Evolutionary conservation across 208 protist species (phyloP).

Genomic region (Leishmania amazonensis): DNA sequence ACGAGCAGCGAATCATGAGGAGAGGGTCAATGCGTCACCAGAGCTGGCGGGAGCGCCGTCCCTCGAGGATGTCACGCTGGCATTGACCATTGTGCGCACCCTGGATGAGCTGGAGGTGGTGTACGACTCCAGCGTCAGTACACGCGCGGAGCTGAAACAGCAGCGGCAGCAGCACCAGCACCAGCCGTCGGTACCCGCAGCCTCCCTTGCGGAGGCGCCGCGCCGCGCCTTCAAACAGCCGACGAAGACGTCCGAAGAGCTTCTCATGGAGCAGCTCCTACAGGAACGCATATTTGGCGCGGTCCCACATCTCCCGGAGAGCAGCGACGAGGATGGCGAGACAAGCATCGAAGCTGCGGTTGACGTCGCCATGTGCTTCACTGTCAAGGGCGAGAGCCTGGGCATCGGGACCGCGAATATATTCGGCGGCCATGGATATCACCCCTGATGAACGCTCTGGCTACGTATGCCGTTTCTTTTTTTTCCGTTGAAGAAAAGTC

Average conservation of each 20-base stretch:
- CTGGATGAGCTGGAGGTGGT: conserved; percentile 74
- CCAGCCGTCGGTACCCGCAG: background rate
- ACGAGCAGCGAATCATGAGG: background rate
- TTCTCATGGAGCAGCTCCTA: conserved; percentile 64
- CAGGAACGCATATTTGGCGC: conserved; percentile 55
- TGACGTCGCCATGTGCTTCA: conserved; percentile 87
- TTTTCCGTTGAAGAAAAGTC: background rate
- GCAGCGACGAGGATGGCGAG: conserved; percentile 24
- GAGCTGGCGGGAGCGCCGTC: background rate
- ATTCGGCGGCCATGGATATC: conserved; percentile 82
- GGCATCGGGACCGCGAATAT: conserved; percentile 67
- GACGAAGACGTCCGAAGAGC: conserved; percentile 46
- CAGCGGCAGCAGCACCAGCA: background rate
- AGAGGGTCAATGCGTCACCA: background rate
- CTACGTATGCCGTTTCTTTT: background rate
- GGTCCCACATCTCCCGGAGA: conserved; percentile 24
- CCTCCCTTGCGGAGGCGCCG: background rate
- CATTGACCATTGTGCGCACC: conserved; percentile 44
- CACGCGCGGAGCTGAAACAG: conserved; percentile 5
- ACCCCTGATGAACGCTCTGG: conserved; percentile 17
- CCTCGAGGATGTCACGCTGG: conserved; percentile 36
- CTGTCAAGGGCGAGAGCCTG: conserved; percentile 50
- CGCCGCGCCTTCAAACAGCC: background rate
- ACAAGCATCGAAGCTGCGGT: conserved; percentile 4
- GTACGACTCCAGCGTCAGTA: conserved; percentile 44